Percentiles rank a stretch among this genome's conserved stretches.
phyloP scores from a whole-genome alignment of 306 rosid genomes.

The Oxytropis ochrocephala region DNA sequence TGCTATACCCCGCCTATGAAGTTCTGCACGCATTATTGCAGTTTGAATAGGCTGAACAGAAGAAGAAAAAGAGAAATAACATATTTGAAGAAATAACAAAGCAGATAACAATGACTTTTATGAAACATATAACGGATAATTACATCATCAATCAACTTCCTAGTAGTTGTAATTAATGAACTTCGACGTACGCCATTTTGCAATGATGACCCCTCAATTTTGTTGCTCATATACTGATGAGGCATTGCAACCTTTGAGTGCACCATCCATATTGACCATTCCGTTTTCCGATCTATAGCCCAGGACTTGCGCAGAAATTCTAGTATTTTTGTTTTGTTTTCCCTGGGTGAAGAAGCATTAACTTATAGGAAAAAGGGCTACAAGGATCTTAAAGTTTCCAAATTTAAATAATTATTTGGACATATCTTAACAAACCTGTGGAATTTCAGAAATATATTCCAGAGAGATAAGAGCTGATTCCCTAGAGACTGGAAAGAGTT shows the following conservation, averaged over 20 bases:
- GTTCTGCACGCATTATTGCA: conserved; percentile 83
- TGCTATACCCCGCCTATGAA: conserved; percentile 80
- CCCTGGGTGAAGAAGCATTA: conserved; percentile 41
- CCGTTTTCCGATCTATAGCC: conserved; percentile 80
- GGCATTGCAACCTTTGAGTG: conserved; percentile 82
- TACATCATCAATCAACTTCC: conserved; percentile 74
- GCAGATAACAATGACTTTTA: not conserved
- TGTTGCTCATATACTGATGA: conserved; percentile 49
- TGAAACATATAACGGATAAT: conserved; percentile 25
- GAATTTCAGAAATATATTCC: conserved; percentile 80
- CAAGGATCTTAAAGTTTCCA: not conserved
- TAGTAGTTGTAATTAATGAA: conserved; percentile 31
- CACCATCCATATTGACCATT: conserved; percentile 99
- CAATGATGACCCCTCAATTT: conserved; percentile 41
- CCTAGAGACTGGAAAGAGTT: conserved; percentile 52
- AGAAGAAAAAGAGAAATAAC: conserved; percentile 1
- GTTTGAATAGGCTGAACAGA: conserved; percentile 70
- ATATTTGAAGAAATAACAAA: not conserved
- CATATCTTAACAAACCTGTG: conserved; percentile 59
- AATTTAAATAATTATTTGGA: conserved; percentile 9
- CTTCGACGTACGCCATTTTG: conserved; percentile 43
- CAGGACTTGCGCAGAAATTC: conserved; percentile 65
- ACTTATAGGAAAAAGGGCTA: not conserved
- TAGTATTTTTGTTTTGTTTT: conserved; percentile 63
- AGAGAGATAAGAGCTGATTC: conserved; percentile 57